A percentile compares a stretch with the other conserved stretches of the same genome.
phyloP scores from a whole-genome alignment of 768 basidiomycete genomes.

The Trametes cingulata region DNA sequence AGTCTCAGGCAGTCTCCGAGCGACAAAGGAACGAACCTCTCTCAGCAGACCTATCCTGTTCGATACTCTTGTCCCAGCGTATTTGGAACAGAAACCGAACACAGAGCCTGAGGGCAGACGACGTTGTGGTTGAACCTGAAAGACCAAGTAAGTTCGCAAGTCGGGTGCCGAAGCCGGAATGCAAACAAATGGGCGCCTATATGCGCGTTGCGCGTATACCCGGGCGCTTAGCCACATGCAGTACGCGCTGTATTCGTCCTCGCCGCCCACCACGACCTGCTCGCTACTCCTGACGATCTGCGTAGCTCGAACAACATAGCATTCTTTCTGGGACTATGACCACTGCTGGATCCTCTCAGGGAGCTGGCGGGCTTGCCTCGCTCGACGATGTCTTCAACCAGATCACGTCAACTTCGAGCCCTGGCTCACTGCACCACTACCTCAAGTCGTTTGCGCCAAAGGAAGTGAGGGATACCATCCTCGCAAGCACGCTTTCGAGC shows the following conservation, averaged over 20 bases:
- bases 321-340: not conserved
- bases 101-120: too few relatives aligned
- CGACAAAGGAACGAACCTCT: too few relatives aligned
- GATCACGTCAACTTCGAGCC: conserved; percentile 6
- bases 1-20: too few relatives aligned
- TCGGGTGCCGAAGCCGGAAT: not conserved
- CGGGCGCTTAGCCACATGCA: not conserved
- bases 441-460: conserved; percentile 44
- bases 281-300: not conserved
- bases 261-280: conserved; percentile 8
- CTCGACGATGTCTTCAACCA: conserved; percentile 14
- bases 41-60: too few relatives aligned
- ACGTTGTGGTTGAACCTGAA: not conserved
- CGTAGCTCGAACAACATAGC: not conserved
- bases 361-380: not conserved
- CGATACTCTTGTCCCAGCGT: too few relatives aligned
- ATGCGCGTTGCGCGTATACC: not conserved
- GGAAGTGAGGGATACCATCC: conserved; percentile 58
- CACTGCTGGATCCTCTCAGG: conserved; percentile 9
- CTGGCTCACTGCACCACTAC: conserved; percentile 9
- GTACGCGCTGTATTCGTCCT: not conserved
- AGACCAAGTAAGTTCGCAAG: too few relatives aligned
- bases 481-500: conserved; percentile 52
- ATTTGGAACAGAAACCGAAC: too few relatives aligned
- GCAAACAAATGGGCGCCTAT: conserved; percentile 13